Evolutionary conservation across 805 yeast species (phyloP), one percentile per base, ranked within the genome.

Genomic region (Saccharomycopsis synnaedendra): DNA sequence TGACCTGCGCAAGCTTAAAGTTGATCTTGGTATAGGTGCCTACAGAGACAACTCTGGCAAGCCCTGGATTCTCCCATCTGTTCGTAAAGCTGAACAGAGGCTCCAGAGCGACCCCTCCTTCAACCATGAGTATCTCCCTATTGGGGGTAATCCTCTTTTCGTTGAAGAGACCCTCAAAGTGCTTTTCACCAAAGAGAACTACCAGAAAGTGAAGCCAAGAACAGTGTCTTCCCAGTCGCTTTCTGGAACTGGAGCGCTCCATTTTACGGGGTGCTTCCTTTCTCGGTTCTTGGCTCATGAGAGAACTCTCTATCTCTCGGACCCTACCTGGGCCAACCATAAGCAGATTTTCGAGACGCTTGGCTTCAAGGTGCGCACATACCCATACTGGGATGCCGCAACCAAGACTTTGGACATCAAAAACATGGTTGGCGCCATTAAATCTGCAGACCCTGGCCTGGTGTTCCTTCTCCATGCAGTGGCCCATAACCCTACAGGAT

Each of bases 251-350:
- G 98, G 98, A 53, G 90, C 97, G 3, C 70, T 89, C 53, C 79
- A 94, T 56, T 80, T 90, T 37, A 78, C 88, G 44, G 90, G 85
- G 29, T 90, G 82, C 60, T 85, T 90, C 60, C 64, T 89, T 58
- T 65, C 65, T 55, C 67, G 74, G 52, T 84, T 67, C 50, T 57
- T 66, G 51, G 33, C 38, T 1, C 41, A 39, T n/a, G 38, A 43
- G 4, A 57, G 68, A 50, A 65, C 40, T 29, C 71, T 89, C 43
- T 87, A 86, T 64, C 61, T 89, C 45, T 84, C 95, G 9, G 68
- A 74, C 50, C 98, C 98, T 55, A 88, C 97, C n/a, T 90, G 98
- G 98, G 95, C 93, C 46, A 93, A 93, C 70, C 98, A 90, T 68
- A 72, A 74, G 62, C 88, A 82, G 62, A 85, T 90, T 56, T 93